Evolutionary conservation across 768 basidiomycete genomes (phyloP), one percentile per base, ranked within the genome.

Genomic region (Tricholoma sp.): DNA sequence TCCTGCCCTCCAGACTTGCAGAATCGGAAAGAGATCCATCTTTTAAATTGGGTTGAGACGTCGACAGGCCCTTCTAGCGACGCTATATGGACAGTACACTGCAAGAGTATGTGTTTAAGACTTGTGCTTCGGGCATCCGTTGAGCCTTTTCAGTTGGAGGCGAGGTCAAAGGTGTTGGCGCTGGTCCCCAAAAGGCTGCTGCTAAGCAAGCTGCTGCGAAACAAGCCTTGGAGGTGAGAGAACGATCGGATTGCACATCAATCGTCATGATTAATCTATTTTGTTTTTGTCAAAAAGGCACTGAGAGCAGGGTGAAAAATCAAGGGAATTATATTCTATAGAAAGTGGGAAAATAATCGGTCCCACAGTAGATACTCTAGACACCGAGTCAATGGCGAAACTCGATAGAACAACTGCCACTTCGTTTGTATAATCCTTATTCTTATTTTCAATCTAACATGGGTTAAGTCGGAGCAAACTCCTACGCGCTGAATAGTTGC

Each of bases 171-270:
- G 85, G 83, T 29, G 72, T 70, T 10, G 83, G 76, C 5, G 70
- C 63, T 1, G 82, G 77, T 10, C 29, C 63, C 2, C 72, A 73
- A 45, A 82, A 84, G 61, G 63, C 71, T 21, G 62, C 56, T 18
- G 84, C 84, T 1, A 84, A 68, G 62, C 77, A 83, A 31, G 58
- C 62, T 12, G 82, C 84, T 1, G 80, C 82, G 3, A 69, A 66
- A 60, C 60, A 73, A 43, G 80, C 79, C 16, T 74, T 79, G 35
- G 60, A 71, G 64, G 74, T 78, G 64, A 56, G 68, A 51, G 31
- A 21, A 11, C 41, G 34, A 19, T 19, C 21, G 31, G 3, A 52
- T 19, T 56, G 55, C 18, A 57, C 16, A 16, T 32, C 14, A 29
- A 12, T 57, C 31, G n/a, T n/a, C n/a, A n/a, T n/a, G n/a, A 46